A percentile compares a stretch with the other conserved stretches of the same genome.
These are phyloP conservation scores for Xenoacremonium recifei DNA, from an alignment of 2,329 filamentous ascomycete species.

Conservation along the genomic window DNA sequence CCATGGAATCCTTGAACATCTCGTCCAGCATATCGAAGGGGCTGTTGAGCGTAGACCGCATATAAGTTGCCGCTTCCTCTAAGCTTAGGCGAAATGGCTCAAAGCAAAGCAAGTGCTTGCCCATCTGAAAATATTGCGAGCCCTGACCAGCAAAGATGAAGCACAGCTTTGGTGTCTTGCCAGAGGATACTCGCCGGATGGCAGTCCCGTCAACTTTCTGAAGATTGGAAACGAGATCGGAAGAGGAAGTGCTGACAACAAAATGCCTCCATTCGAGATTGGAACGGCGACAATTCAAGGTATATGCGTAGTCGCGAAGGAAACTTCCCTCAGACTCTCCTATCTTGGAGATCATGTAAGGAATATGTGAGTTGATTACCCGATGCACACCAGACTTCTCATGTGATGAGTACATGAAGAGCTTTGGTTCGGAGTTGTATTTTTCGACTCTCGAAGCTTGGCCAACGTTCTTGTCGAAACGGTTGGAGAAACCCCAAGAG, in stretches of 20 bases:
- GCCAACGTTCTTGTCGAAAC: too few species aligned
- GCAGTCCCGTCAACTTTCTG: constrained; percentile 12
- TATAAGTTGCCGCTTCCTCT: constrained; percentile 29
- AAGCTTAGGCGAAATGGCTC: constrained; percentile 41
- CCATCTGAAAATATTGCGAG: constrained; percentile 43
- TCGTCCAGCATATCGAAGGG: constrained; percentile 36
- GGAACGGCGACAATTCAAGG: constrained; percentile 44
- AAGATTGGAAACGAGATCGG: constrained; percentile 33
- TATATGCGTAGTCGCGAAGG: constrained; percentile 45
- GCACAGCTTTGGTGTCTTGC: constrained; percentile 30
- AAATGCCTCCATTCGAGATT: constrained; percentile 42
- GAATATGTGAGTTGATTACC: constrained; percentile 33
- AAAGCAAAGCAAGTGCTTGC: constrained; percentile 38
- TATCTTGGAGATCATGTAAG: constrained; percentile 25
- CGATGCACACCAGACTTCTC: constrained; percentile 39
- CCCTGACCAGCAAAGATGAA: constrained; percentile 46
- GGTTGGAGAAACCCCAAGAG: too few species aligned
- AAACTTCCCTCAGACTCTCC: constrained; percentile 10
- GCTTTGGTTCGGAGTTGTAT: constrained; percentile 23
- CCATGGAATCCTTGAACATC: constrained; percentile 25
- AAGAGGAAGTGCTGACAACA: constrained; percentile 33
- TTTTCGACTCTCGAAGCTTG: neutral
- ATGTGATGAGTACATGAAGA: constrained; percentile 45
- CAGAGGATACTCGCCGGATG: constrained; percentile 22
- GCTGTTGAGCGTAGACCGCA: constrained; percentile 28